Evolutionary conservation across 1,284 basidiomycete species (phyloP), one percentile per base, ranked within the genome.

Genomic region (Ganoderma lucidum): DNA sequence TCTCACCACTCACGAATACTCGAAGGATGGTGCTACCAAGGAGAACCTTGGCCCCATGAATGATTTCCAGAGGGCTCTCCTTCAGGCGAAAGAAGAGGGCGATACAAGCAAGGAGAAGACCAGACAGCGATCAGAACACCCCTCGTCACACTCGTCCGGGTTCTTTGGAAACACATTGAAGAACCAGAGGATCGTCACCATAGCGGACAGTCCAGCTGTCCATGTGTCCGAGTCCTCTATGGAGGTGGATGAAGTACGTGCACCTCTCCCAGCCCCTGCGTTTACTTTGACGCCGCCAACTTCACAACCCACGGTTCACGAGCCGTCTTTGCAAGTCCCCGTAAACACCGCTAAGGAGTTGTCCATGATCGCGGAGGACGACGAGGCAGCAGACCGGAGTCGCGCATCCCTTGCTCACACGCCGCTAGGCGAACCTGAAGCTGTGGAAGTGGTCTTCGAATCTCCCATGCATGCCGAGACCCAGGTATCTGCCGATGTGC

Each of bases 281-380:
- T 63, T 70, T 32, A 42, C 12, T 23, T 23, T 42, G 6, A 39
- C 0, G 23, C 59, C 6, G 2, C n/a, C 14, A 12, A 28, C 9
- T 6, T n/a, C 41, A 42, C 32, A 44, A 65, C 14, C 17, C 59
- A 17, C 10, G 28, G 3, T 37, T 35, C 17, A 15, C 63, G 59
- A 51, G 8, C 14, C 60, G 12, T 30, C 28, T 4, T 62, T 66
- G n/a, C 69, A 62, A 55, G 10, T n/a, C 5, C 63, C 71, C 3
- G 55, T 66, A 9, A 72, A 78, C 30, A 53, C 72, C 2, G 59
- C 53, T 42, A 77, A 79, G n/a, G 81, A 89, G 63, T 78, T 93
- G 30, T 93, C 91, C 42, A 83, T 92, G 64, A 93, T 93, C 67
- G 88, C 85, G 1, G 92, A 93, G 79, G 90, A 87, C 63, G 90